phyloP scores from a whole-genome alignment of 768 basidiomycete genomes.

The Collybiopsis luxurians region DNA sequence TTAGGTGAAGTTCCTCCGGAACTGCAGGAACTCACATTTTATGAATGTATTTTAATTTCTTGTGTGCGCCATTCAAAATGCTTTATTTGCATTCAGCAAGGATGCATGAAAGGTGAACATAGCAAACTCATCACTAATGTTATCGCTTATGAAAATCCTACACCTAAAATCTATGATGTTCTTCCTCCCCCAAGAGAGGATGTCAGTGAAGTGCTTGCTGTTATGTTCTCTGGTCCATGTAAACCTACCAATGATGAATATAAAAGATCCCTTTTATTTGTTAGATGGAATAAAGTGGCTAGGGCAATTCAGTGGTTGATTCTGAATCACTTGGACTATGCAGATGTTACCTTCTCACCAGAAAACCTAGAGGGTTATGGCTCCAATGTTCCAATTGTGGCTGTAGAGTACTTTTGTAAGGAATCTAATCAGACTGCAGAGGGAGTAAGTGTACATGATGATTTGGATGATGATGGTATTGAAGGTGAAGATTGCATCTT shows the following conservation, averaged over 20 bases:
- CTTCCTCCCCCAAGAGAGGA: slow-evolving; percentile 15
- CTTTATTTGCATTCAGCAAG: slow-evolving; percentile 14
- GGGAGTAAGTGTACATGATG: slow-evolving; percentile 23
- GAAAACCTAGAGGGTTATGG: slow-evolving; percentile 22
- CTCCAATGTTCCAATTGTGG: slow-evolving; percentile 18
- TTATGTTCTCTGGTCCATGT: slow-evolving; percentile 16
- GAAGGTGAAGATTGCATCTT: slow-evolving; percentile 21
- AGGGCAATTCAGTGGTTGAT: slow-evolving; percentile 32
- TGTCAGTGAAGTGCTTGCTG: slow-evolving; percentile 16
- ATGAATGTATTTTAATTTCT: slow-evolving; percentile 19
- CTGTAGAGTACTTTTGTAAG: slow-evolving; percentile 15
- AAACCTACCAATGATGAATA: slow-evolving; percentile 11
- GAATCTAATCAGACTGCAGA: slow-evolving; percentile 19
- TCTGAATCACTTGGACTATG: slow-evolving; percentile 31
- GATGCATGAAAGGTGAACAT: slow-evolving; percentile 11
- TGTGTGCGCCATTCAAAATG: slow-evolving; percentile 14
- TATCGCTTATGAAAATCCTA: slow-evolving; percentile 13
- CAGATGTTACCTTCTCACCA: slow-evolving; percentile 25
- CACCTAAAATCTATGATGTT: slow-evolving; percentile 12
- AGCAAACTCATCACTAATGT: slow-evolving; percentile 6
- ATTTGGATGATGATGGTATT: slow-evolving; percentile 17
- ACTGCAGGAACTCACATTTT: slow-evolving; percentile 13
- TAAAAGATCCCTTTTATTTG: slow-evolving; percentile 1
- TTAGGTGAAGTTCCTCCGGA: slow-evolving; percentile 20
- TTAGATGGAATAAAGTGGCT: slow-evolving; percentile 14